Percentiles rank a stretch among this genome's conserved stretches.
Evolutionary conservation across 2,329 filamentous ascomycete species (phyloP).

Genomic region (Hymenotorrendiella dingleyae): DNA sequence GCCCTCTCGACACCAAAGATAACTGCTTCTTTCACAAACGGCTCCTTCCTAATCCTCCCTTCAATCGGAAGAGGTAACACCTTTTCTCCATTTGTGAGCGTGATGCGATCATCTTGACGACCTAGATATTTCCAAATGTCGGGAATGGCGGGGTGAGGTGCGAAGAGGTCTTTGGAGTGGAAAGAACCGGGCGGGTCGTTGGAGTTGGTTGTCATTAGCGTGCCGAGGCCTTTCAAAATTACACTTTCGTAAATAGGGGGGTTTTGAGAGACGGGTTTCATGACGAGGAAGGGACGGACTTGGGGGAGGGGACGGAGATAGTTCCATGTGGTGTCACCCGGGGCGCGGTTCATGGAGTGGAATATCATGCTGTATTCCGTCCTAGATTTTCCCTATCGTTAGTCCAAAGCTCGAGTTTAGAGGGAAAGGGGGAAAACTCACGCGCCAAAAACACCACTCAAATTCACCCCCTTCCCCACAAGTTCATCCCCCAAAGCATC

Average conservation of each 20-base stretch:
- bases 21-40: constrained; percentile 48
- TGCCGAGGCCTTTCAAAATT: constrained; percentile 34
- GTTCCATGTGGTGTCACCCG: constrained; percentile 53
- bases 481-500: constrained; percentile 52
- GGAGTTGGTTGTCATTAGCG: constrained; percentile 35
- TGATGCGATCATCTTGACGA: constrained; percentile 41
- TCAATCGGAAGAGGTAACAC: constrained; percentile 44
- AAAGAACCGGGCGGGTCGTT: constrained; percentile 40
- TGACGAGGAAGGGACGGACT: constrained; percentile 12
- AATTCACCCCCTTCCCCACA: constrained; percentile 46
- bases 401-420: too few relatives aligned
- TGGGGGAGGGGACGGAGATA: constrained; percentile 40
- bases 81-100: constrained; percentile 43
- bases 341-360: too few relatives aligned
- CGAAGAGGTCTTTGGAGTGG: constrained; percentile 40
- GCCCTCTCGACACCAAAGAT: constrained; percentile 50
- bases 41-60: constrained; percentile 45
- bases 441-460: constrained; percentile 52
- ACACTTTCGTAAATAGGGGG: constrained; percentile 23
- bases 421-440: too few relatives aligned
- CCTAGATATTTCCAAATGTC: constrained; percentile 41
- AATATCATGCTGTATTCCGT: too few relatives aligned
- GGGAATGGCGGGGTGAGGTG: constrained; percentile 35
- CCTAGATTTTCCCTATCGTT: too few relatives aligned
- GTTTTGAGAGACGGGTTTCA: constrained; percentile 27